A percentile compares a stretch with the other conserved stretches of the same genome.
phyloP scores from a whole-genome alignment of 2,329 filamentous ascomycete species.

The Beauveria australis region DNA sequence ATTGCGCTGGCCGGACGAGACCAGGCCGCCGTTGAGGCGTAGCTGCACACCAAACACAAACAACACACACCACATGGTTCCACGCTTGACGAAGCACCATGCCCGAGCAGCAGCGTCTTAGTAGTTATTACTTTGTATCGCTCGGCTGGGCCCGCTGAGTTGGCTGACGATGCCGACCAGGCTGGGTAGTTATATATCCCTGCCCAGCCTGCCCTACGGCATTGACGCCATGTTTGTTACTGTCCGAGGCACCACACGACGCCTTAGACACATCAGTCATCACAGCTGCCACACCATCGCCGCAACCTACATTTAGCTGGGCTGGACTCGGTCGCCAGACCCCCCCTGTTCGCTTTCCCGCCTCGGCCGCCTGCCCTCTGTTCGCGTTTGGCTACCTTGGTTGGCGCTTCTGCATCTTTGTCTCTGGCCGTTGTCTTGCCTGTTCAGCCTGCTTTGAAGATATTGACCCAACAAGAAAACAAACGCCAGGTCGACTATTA shows the following conservation, averaged over 20 bases:
- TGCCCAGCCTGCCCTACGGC: not conserved
- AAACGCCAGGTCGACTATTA: not conserved
- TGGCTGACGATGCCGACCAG: not conserved
- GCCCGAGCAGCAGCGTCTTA: not conserved
- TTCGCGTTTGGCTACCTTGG: not conserved
- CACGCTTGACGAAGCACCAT: not conserved
- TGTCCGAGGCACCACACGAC: not conserved
- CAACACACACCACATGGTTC: not conserved
- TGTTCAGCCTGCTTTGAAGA: not conserved
- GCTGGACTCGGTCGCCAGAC: not conserved
- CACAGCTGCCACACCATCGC: not conserved
- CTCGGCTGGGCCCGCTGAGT: not conserved
- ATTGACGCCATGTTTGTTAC: not conserved
- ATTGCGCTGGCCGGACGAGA: slow-evolving; percentile 1
- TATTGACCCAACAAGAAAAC: slow-evolving; percentile 4
- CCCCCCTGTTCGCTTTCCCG: not conserved
- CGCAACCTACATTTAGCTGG: not conserved
- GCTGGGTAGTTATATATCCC: not conserved
- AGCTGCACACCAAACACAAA: slow-evolving; percentile 1
- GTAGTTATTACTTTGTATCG: not conserved
- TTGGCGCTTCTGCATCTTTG: not conserved
- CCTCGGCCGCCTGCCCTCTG: not conserved
- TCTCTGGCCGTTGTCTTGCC: not conserved
- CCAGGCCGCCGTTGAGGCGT: not conserved
- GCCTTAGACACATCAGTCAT: not conserved